Percentiles rank a stretch among this genome's conserved stretches.
phyloP scores from a whole-genome alignment of 2,329 filamentous ascomycete species.

The Orbilia blumenaviensis region DNA sequence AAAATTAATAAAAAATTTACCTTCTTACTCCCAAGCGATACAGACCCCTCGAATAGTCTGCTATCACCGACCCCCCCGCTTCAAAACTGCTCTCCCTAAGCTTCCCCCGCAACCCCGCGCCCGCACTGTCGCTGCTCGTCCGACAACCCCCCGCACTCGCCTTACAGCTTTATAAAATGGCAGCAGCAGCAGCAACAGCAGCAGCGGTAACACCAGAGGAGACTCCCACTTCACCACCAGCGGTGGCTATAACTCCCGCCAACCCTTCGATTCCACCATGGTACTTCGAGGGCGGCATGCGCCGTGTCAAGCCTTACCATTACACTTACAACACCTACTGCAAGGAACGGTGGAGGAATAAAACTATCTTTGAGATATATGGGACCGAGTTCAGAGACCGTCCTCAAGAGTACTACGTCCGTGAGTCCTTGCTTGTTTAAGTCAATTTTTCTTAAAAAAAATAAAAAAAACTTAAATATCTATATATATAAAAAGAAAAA shows the following conservation, averaged over 20 bases:
- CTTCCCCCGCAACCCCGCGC: conserved; percentile 8
- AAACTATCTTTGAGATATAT: conserved; percentile 85
- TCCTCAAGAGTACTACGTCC: conserved; percentile 82
- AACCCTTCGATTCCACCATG: conserved; percentile 68
- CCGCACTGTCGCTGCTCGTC: conserved; percentile 42
- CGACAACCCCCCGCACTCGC: conserved; percentile 38
- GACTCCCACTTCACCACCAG: background rate
- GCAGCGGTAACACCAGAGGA: background rate
- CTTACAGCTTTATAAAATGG: conserved; percentile 41
- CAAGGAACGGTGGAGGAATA: conserved; percentile 90
- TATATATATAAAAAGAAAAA: background rate
- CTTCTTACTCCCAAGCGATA: too few relatives aligned
- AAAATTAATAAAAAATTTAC: too few relatives aligned
- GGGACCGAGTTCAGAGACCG: conserved; percentile 90
- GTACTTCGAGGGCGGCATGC: conserved; percentile 81
- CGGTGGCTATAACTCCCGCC: conserved; percentile 28
- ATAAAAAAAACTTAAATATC: background rate
- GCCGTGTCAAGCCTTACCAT: conserved; percentile 85
- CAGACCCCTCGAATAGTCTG: conserved; percentile 11
- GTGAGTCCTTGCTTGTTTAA: conserved; percentile 57
- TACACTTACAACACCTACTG: conserved; percentile 95
- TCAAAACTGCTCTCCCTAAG: conserved; percentile 25
- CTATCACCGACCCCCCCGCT: background rate
- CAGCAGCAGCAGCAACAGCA: background rate
- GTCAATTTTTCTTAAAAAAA: background rate